Base-by-base conservation (phyloP, 495 filamentous ascomycete genomes). In the Aspergillus cristatus region DNA sequence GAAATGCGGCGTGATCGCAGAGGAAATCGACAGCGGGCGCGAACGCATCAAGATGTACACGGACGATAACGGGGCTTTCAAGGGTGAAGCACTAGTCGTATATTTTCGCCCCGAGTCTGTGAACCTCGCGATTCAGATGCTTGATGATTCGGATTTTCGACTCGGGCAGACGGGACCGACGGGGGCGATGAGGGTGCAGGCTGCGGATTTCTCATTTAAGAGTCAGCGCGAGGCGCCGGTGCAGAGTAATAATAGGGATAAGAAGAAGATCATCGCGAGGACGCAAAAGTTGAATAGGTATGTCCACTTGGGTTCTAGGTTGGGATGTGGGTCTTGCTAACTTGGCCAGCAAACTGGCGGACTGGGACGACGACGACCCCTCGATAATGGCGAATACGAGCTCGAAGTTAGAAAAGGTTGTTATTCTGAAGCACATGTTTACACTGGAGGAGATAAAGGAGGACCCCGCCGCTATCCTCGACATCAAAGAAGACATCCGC, bases 371-470 rank as follows among this genome's bases (percentile, higher is more conserved):
- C 46, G 85, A 89, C 43, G 88, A 94, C 42, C 78, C 81, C n/a
- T 60, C 66, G 11, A 51, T 57, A 1, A 42, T 74, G 3, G 63
- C 70, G 11, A 73, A 79, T 3, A 75, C 74, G 6, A 74, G 50
- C 37, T 74, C 73, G 32, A 73, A 74, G 45, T 80, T 73, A 47
- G 85, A 86, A 45, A 88, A 87, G 50, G 64, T 85, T 2, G 88
- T 96, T 13, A 79, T 97, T 37, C 61, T 99, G 39, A 85, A 87
- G 50, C 83, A 94, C 55, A 93, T 95, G 86, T 99, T 99, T 57
- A 94, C 87, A 7, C 69, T 93, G 18, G 49, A 81, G 22, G 86
- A 94, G 60, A 66, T 99, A 32, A 38, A 84, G 55, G 82, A 90
- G 39, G 90, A 99, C 54, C 79, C 85, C 2, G 74, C 78, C 0